These are phyloP conservation scores for Alnus glutinosa DNA, from an alignment of 306 rosid species.

Conservation along the genomic window DNA sequence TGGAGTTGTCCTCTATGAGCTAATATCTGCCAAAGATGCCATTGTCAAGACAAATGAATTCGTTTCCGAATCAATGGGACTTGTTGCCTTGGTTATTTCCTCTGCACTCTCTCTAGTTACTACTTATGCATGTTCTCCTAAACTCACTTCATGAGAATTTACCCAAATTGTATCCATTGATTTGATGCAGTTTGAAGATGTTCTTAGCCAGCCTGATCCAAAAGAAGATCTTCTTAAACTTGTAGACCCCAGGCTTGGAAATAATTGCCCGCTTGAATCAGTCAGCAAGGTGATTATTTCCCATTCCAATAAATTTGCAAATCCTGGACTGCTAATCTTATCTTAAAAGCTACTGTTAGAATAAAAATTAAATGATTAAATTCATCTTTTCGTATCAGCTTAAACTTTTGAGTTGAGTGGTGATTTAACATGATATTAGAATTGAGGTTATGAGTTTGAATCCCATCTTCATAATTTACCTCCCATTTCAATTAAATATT, in stretches of 20 bases:
- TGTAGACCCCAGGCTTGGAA: conserved; percentile 53
- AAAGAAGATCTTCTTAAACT: conserved; percentile 47
- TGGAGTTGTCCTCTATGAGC: conserved; percentile 72
- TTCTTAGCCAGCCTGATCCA: conserved; percentile 46
- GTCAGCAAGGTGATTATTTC: conserved; percentile 48
- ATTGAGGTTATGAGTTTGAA: too few species aligned
- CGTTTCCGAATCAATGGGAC: conserved; percentile 54
- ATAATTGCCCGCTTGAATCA: conserved; percentile 51
- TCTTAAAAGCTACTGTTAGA: background rate
- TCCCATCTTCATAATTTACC: too few species aligned
- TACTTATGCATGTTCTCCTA: background rate
- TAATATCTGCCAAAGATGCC: conserved; percentile 62
- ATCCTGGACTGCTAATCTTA: background rate
- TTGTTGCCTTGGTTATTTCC: conserved; percentile 62
- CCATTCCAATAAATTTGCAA: background rate
- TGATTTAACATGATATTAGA: too few species aligned
- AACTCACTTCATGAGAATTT: background rate
- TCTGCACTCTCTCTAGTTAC: background rate
- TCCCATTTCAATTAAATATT: too few species aligned
- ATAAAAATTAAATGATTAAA: too few species aligned
- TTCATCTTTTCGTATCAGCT: too few species aligned
- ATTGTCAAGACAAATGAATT: conserved; percentile 55
- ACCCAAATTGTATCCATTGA: conserved; percentile 1
- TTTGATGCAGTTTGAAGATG: conserved; percentile 64
- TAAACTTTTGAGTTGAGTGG: too few species aligned